phyloP scores from a whole-genome alignment of 352 stramenopile species.

The Saprolegnia parasitica region DNA sequence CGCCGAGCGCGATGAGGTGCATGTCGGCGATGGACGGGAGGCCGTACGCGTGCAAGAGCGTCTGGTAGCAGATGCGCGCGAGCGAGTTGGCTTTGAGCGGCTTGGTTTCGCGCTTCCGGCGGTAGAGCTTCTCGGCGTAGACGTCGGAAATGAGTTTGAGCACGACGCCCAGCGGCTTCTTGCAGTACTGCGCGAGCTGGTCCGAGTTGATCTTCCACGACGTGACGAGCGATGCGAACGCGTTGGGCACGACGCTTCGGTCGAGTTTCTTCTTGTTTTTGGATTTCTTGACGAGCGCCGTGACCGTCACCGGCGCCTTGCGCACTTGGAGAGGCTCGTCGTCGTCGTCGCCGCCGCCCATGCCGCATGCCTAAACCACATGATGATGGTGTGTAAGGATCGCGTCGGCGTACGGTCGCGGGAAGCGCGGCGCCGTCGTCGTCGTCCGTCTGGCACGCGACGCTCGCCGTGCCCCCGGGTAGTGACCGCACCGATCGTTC shows the following conservation, averaged over 20 bases:
- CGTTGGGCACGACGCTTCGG: conserved; percentile 50
- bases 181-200: conserved; percentile 69
- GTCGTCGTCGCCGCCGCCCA: neutral
- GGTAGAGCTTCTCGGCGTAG: conserved; percentile 62
- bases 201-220: conserved; percentile 82
- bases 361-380: too few relatives aligned
- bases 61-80: conserved; percentile 74
- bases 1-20: conserved; percentile 70
- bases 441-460: neutral
- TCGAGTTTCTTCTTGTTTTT: conserved; percentile 72
- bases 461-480: neutral
- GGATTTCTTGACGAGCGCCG: conserved; percentile 44
- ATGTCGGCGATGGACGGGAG: conserved; percentile 72
- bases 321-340: neutral
- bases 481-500: neutral
- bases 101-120: conserved; percentile 37
- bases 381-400: too few relatives aligned
- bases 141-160: conserved; percentile 65
- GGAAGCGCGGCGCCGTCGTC: neutral
- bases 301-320: conserved; percentile 46
- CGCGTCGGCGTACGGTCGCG: neutral
- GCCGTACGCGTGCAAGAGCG: conserved; percentile 75
- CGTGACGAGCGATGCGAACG: conserved; percentile 62
- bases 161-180: conserved; percentile 63
- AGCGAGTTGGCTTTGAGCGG: conserved; percentile 38